A percentile compares a stretch with the other conserved stretches of the same genome.
Conservation (phyloP, 2,329 filamentous ascomycete genomes). For the Tolypocladium endophyticum region DNA sequence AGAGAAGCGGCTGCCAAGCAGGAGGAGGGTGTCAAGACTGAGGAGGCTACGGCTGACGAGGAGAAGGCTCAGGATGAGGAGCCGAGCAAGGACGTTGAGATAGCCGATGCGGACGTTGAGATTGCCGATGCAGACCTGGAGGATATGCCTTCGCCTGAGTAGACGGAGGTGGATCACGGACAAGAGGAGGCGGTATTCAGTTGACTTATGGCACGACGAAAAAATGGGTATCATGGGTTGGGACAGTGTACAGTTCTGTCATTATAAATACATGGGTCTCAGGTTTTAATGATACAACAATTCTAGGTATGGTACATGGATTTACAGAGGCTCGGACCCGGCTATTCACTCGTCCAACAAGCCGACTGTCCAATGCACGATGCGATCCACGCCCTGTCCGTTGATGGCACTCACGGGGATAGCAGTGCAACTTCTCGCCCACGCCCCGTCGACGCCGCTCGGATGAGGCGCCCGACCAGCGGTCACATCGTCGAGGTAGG, state of each 20-base stretch:
- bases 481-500: constrained; percentile 59
- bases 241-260: background rate
- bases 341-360: constrained; percentile 42
- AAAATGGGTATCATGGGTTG: background rate
- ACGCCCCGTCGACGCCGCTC: constrained; percentile 47
- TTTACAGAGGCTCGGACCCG: background rate
- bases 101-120: constrained; percentile 15
- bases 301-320: constrained; percentile 9
- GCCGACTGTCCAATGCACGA: constrained; percentile 63
- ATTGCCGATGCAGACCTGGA: constrained; percentile 21
- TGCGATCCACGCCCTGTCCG: constrained; percentile 68
- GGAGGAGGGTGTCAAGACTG: constrained; percentile 15
- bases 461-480: constrained; percentile 59
- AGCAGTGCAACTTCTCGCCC: constrained; percentile 53
- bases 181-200: background rate
- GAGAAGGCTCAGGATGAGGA: constrained; percentile 23
- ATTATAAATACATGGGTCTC: background rate
- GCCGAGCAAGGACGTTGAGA: constrained; percentile 11
- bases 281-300: background rate
- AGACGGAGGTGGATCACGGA: constrained; percentile 5
- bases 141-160: constrained; percentile 26
- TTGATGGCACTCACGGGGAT: constrained; percentile 87
- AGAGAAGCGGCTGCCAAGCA: constrained; percentile 17
- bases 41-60: constrained; percentile 12
- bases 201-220: background rate